A percentile compares a stretch with the other conserved stretches of the same genome.
These are phyloP conservation scores for Aristolochia californica DNA, from an alignment of 164 flowering plant species.

Conservation along the genomic window DNA sequence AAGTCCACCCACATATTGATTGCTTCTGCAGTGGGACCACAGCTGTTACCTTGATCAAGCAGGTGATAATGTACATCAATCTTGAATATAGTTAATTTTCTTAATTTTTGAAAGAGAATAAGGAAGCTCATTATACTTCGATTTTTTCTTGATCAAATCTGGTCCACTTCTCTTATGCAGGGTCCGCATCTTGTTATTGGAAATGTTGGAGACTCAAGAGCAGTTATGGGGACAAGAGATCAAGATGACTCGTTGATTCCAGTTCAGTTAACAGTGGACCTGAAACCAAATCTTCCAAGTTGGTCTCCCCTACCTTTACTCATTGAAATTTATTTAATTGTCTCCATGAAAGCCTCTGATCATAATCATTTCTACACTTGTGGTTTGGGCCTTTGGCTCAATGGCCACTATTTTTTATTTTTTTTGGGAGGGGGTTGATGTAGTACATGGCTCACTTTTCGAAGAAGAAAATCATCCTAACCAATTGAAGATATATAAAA, in stretches of 20 bases:
- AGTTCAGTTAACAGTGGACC: constrained; percentile 95
- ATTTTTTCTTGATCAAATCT: constrained; percentile 1
- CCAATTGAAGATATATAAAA: too few species aligned
- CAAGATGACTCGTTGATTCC: constrained; percentile 53
- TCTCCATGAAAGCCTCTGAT: too few species aligned
- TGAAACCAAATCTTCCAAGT: constrained; percentile 98
- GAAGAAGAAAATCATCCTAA: too few species aligned
- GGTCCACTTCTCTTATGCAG: constrained; percentile 27
- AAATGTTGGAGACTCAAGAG: constrained; percentile 97
- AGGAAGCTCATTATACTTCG: neutral
- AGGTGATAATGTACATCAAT: too few species aligned
- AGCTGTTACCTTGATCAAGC: constrained; percentile 87
- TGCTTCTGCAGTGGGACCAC: constrained; percentile 99
- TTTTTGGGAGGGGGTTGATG: too few species aligned
- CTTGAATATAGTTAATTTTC: neutral
- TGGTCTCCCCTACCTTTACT: constrained; percentile 7
- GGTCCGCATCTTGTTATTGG: constrained; percentile 84
- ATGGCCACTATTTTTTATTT: too few species aligned
- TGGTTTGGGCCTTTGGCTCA: neutral
- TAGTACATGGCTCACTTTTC: too few species aligned
- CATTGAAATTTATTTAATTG: neutral
- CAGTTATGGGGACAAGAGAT: constrained; percentile 78
- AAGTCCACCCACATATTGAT: constrained; percentile 49
- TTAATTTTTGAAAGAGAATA: too few species aligned
- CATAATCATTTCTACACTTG: too few species aligned